A percentile compares a stretch with the other conserved stretches of the same genome.
Conservation (phyloP, 2,329 filamentous ascomycete species). For the Huntiella bhutanensis region DNA sequence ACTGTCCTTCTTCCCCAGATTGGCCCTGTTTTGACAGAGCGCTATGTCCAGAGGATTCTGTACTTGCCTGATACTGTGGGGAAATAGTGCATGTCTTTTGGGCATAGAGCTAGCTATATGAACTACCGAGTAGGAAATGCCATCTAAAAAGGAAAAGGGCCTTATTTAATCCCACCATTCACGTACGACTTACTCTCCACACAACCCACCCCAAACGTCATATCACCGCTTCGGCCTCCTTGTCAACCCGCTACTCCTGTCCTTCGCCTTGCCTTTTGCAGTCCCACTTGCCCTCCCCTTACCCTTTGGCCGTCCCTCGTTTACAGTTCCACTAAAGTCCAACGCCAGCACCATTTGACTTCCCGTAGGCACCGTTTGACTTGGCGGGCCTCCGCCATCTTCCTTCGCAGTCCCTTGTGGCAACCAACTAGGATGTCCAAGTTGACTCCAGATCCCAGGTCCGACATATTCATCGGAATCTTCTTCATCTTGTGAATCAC, state of each 20-base stretch:
- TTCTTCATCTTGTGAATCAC: constrained; percentile 2
- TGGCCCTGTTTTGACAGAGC: too few species aligned
- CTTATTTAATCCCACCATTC: too few species aligned
- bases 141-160: too few species aligned
- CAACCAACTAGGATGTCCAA: not conserved
- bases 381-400: not conserved
- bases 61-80: too few species aligned
- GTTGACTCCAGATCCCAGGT: not conserved
- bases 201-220: too few species aligned
- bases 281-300: constrained; percentile 2
- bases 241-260: not conserved
- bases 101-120: too few species aligned
- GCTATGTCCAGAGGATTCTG: too few species aligned
- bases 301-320: not conserved
- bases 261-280: not conserved
- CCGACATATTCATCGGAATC: not conserved
- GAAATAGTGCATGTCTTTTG: too few species aligned
- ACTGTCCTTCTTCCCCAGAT: too few species aligned
- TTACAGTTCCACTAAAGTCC: constrained; percentile 1
- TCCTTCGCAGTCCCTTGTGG: not conserved
- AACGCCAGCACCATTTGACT: constrained; percentile 7
- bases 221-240: constrained; percentile 1
- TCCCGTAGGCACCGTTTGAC: not conserved
- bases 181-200: too few species aligned
- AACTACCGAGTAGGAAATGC: too few species aligned